These are phyloP conservation scores for Fusarium metavorans DNA, from an alignment of 2,329 filamentous ascomycete species.

Conservation along the genomic window DNA sequence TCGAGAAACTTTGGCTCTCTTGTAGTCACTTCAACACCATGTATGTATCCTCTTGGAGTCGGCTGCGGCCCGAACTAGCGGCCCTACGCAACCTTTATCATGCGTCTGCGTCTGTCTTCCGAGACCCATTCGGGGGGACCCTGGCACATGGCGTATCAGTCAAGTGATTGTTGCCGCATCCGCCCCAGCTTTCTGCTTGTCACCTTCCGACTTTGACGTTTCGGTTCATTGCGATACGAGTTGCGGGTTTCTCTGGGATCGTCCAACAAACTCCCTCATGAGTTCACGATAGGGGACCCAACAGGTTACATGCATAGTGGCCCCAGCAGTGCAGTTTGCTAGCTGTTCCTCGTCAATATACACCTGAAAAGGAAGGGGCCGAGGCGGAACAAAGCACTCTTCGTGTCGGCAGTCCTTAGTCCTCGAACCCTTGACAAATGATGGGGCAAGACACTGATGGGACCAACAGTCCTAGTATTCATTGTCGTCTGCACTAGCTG, in stretches of 20 bases:
- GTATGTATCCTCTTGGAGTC: constrained; percentile 11
- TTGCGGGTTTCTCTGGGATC: constrained; percentile 30
- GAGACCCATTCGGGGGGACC: constrained; percentile 32
- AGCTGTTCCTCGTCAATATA: constrained; percentile 4
- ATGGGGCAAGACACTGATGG: constrained; percentile 23
- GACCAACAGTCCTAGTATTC: constrained; percentile 11
- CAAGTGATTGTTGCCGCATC: constrained; percentile 47
- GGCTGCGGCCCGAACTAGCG: constrained; percentile 26
- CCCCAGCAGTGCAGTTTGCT: constrained; percentile 9
- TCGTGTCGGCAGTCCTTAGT: constrained; percentile 9
- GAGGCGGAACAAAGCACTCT: constrained; percentile 19
- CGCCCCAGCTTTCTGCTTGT: constrained; percentile 18
- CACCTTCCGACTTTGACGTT: constrained; percentile 35
- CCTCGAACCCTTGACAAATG: constrained; percentile 14
- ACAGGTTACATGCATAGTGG: constrained; percentile 43
- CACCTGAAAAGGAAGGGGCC: constrained; percentile 27
- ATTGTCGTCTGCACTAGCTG: neutral
- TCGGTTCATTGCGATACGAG: constrained; percentile 32
- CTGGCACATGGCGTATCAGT: constrained; percentile 45
- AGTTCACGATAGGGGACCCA: constrained; percentile 27
- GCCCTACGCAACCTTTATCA: constrained; percentile 27
- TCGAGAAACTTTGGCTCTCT: constrained; percentile 12
- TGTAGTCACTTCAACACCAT: constrained; percentile 4
- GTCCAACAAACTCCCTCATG: constrained; percentile 20
- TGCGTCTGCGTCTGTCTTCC: constrained; percentile 29